phyloP scores from a whole-genome alignment of 768 basidiomycete genomes.

The Suillus subalutaceus region DNA sequence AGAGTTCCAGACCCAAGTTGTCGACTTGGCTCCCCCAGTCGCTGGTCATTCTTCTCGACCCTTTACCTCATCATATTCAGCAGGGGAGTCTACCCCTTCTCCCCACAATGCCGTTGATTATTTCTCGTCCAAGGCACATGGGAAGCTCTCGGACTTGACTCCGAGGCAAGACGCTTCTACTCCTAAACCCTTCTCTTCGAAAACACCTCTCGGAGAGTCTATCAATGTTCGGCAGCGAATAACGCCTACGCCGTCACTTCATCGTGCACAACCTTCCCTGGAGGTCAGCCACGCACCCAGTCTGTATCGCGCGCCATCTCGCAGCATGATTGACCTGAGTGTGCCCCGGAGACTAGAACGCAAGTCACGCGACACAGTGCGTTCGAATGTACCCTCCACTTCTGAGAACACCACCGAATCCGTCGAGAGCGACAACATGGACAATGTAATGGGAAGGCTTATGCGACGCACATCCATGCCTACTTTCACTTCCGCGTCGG shows the following conservation, averaged over 20 bases:
- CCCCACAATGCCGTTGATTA: slow-evolving; percentile 10
- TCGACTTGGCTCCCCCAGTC: slow-evolving; percentile 3
- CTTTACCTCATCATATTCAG: slow-evolving; percentile 5
- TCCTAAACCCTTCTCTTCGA: slow-evolving; percentile 23
- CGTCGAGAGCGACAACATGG: slow-evolving; percentile 23
- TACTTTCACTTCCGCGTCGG: slow-evolving; percentile 56
- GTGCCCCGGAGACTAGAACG: slow-evolving; percentile 27
- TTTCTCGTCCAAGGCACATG: slow-evolving; percentile 14
- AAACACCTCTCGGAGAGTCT: slow-evolving; percentile 15
- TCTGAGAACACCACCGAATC: slow-evolving; percentile 19
- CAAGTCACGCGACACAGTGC: slow-evolving; percentile 19
- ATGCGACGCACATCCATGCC: slow-evolving; percentile 74
- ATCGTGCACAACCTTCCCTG: slow-evolving; percentile 13
- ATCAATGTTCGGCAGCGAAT: slow-evolving; percentile 6
- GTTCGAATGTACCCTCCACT: slow-evolving; percentile 17
- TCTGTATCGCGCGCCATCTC: slow-evolving; percentile 62
- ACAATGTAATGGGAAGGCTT: slow-evolving; percentile 41
- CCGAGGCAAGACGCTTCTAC: slow-evolving; percentile 18
- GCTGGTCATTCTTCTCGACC: slow-evolving; percentile 12
- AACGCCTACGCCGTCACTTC: slow-evolving; percentile 9
- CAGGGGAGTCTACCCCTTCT: not conserved
- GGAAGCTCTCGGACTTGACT: slow-evolving; percentile 10
- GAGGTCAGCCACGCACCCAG: slow-evolving; percentile 35
- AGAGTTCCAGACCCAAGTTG: slow-evolving; percentile 18
- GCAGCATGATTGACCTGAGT: slow-evolving; percentile 64